phyloP scores from a whole-genome alignment of 1,139 yeast species.

The Yamadazyma sp. region DNA sequence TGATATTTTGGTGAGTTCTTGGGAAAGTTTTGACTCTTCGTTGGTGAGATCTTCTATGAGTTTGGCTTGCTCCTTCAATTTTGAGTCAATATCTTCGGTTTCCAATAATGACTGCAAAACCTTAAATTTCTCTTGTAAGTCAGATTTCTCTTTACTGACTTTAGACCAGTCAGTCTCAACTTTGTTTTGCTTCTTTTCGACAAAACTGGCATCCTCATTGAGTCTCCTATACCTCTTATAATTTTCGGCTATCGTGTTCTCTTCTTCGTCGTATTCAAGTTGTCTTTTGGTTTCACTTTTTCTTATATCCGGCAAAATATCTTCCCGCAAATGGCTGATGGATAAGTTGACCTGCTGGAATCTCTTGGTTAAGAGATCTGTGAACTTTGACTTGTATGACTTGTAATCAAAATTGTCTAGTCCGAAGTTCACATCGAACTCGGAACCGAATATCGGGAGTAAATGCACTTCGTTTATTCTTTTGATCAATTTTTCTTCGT shows the following conservation, averaged over 20 bases:
- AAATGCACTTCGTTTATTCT: constrained; percentile 18
- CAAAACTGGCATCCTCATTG: constrained; percentile 48
- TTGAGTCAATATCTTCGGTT: constrained; percentile 9
- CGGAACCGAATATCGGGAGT: constrained; percentile 7
- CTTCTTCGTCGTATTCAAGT: constrained; percentile 46
- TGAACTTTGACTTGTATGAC: constrained; percentile 32
- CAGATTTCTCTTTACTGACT: constrained; percentile 18
- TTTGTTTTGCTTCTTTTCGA: constrained; percentile 49
- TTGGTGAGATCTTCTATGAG: constrained; percentile 29
- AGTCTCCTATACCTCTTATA: constrained; percentile 48
- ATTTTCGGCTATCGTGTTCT: constrained; percentile 45
- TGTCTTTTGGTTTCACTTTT: constrained; percentile 52
- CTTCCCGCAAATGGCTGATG: constrained; percentile 23
- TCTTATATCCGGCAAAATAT: constrained; percentile 32
- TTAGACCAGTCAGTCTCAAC: constrained; percentile 33
- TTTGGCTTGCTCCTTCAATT: constrained; percentile 24
- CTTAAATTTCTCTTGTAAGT: constrained; percentile 19
- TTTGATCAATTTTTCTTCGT: constrained; percentile 27
- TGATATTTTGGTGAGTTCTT: constrained; percentile 26
- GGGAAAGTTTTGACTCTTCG: constrained; percentile 26
- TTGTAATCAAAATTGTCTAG: constrained; percentile 35
- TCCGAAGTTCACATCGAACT: constrained; percentile 11
- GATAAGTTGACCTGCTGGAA: constrained; percentile 31
- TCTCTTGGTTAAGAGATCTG: constrained; percentile 39
- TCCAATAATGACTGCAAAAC: constrained; percentile 17